Evolutionary conservation across 345 rosid genomes (phyloP).

Genomic region (Microthlaspi erraticum): DNA sequence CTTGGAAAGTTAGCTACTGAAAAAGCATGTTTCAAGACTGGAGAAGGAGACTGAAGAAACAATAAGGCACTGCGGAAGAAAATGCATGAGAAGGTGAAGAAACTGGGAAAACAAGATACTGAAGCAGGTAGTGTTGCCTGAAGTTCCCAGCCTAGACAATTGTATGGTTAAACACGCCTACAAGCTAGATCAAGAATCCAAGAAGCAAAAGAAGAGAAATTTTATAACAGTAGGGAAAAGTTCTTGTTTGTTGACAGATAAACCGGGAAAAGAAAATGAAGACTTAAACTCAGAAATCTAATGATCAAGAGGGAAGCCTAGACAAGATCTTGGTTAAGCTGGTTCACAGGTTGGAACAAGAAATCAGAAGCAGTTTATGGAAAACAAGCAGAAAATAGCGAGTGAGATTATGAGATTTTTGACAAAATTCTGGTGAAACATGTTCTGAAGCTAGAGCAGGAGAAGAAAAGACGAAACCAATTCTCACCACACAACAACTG

Average conservation of each 20-base stretch:
- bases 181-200: conserved; percentile 77
- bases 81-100: conserved; percentile 17
- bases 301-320: conserved; percentile 49
- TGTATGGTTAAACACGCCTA: conserved; percentile 70
- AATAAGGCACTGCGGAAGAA: no score
- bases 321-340: conserved; percentile 68
- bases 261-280: conserved; percentile 64
- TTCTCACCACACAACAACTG: conserved; percentile 49
- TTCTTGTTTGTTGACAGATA: conserved; percentile 8
- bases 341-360: conserved; percentile 58
- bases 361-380: conserved; percentile 47
- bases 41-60: conserved; percentile 54
- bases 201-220: conserved; percentile 61
- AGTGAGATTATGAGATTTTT: conserved; percentile 54
- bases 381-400: conserved; percentile 41
- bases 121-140: conserved; percentile 38
- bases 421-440: conserved; percentile 86
- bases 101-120: conserved; percentile 25
- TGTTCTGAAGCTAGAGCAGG: conserved; percentile 69
- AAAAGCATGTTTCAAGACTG: conserved; percentile 53
- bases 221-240: background rate
- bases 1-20: conserved; percentile 55
- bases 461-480: conserved; percentile 8
- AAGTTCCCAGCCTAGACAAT: conserved; percentile 72
- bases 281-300: conserved; percentile 44